Percentiles rank a stretch among this genome's conserved stretches.
Evolutionary conservation across 169 alveolate genomes (phyloP).

Genomic region (Eimeria acervulina): DNA sequence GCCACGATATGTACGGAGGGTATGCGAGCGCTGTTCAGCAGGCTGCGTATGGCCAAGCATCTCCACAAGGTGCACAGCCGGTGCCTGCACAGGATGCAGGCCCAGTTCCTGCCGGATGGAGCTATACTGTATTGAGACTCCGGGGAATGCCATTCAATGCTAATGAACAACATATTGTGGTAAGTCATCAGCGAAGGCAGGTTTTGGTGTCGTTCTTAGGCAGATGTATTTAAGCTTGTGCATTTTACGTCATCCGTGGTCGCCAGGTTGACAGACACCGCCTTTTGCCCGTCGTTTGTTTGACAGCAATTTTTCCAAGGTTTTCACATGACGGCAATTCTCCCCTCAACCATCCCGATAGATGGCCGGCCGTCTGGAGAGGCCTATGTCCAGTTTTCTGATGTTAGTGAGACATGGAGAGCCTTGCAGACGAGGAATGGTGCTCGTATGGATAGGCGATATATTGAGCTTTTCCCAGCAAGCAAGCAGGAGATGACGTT

Average conservation of each 20-base stretch:
- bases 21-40: slow-evolving; percentile 59
- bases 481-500: slow-evolving; percentile 85
- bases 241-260: not conserved
- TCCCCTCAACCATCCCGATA: slow-evolving; percentile 85
- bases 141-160: slow-evolving; percentile 89
- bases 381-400: slow-evolving; percentile 85
- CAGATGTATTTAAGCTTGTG: not conserved
- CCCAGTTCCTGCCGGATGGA: slow-evolving; percentile 75
- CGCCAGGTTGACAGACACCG: not conserved
- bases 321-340: slow-evolving; percentile 84
- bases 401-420: slow-evolving; percentile 84
- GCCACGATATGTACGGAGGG: slow-evolving; percentile 73
- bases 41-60: slow-evolving; percentile 45
- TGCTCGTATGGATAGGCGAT: slow-evolving; percentile 83
- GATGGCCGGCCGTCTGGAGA: slow-evolving; percentile 88
- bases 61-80: slow-evolving; percentile 73
- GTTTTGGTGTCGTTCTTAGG: not conserved
- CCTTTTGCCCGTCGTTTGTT: not conserved
- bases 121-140: slow-evolving; percentile 82
- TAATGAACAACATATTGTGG: slow-evolving; percentile 87
- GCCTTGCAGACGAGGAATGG: slow-evolving; percentile 83
- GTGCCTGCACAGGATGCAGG: slow-evolving; percentile 74
- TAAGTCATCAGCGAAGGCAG: slow-evolving; percentile 31
- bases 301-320: slow-evolving; percentile 85
- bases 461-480: slow-evolving; percentile 86